Evolutionary conservation across 495 filamentous ascomycete genomes (phyloP), one percentile per base, ranked within the genome.

Genomic region (Podospora fimiseda): DNA sequence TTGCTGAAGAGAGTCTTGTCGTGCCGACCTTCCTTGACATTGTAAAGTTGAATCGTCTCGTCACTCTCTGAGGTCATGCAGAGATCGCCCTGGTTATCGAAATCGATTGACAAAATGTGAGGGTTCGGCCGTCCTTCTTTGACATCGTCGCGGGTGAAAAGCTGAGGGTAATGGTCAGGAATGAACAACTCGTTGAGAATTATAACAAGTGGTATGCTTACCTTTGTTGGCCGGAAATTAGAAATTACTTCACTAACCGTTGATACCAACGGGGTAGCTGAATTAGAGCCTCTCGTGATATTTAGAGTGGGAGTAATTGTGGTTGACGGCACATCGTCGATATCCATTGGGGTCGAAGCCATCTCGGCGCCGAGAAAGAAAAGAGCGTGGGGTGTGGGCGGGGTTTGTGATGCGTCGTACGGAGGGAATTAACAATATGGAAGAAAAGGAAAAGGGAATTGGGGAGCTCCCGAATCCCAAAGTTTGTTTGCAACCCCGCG

Each of bases 31-130:
- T 93, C 90, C 55, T 87, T 88, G 56, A 92, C 85, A 59, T 89
- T 93, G 72, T 90, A 99, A 24, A 97, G 79, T 61, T 97, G 91
- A 55, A 99, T 88, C 1, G 88, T 93, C 58, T 96, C 90, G 63
- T 97, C 94, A 64, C 84, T 86, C 47, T 89, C 88, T 7, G 88
- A 86, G 0, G 90, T 84, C 63, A 97, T 88, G 38, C 91, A 76
- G 37, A 88, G 86, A 57, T 95, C 90, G 61, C 93, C 93, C 20
- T 85, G 84, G 73, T 96, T 90, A 70, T 97, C 91, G 61, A 96
- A 97, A 71, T 97, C 91, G 59, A 99, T 80, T 3, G 91, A 96
- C 3, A 78, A 62, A 20, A 80, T 70, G 27, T 68, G 61, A 9
- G 72, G 71, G 43, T 62, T 67, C 1, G 61, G 59, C 38, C 65